Evolutionary conservation across 179 eudicot genomes (phyloP), one percentile per base, ranked within the genome.

Genomic region (Beta corolliflora): DNA sequence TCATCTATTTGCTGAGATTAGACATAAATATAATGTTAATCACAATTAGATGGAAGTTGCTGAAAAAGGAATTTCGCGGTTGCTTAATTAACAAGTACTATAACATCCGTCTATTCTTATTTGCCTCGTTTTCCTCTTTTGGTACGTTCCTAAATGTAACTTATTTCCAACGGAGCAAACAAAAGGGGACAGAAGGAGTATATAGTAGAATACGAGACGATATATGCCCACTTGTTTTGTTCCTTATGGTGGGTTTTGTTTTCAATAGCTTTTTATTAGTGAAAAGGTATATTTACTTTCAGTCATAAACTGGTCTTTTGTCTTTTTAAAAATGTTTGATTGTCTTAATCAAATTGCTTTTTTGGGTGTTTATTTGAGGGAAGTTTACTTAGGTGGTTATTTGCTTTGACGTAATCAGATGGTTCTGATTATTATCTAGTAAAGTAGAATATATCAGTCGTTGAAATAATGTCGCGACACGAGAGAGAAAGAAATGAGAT

Each of bases 381-480:
- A 52, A 25, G 45, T 29, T 44, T 19, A 71, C 56, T 48, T 5
- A 23, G 67, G 19, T 75, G 45, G 66, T 66, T 13, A n/a, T 31
- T 53, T 1, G 76, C n/a, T 36, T 54, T 68, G 55, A 48, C 10
- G 63, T 71, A 63, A 50, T 79, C 48, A 41, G 56, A 74, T 9
- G 9, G 46, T 55, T 7, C n/a, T 74, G 3, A 31, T 75, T 9
- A 56, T 56, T 75, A n/a, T 53, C 10, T 16, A 36, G 77, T 79
- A 83, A 75, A 79, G 79, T 19, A 71, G 76, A 74, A 74, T 68
- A 79, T 71, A 29, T 81, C 65, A 46, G 69, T 83, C 46, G 73
- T 79, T 21, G 80, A 79, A 25, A 25, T 25, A 25, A 76, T 83
- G 72, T 66, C 41, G 77, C 64, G 73, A 80, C 63, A 19, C 86